These are phyloP conservation scores for Rhodotorula sphaerocarpa DNA, from an alignment of 768 basidiomycete species.

Conservation along the genomic window DNA sequence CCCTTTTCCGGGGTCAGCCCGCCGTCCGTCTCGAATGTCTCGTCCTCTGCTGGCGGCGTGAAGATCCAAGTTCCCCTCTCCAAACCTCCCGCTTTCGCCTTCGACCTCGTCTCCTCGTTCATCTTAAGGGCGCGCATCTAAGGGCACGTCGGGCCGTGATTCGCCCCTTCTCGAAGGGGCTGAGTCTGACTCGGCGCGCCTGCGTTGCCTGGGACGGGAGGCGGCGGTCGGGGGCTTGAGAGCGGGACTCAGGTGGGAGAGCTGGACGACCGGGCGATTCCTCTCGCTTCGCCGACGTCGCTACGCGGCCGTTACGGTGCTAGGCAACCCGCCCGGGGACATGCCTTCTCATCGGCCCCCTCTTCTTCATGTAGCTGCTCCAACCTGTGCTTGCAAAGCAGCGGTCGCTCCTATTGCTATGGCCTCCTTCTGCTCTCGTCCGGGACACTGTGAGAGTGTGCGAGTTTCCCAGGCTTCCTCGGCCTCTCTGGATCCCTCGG, in stretches of 20 bases:
- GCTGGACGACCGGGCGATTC: not conserved
- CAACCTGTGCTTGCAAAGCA: no score
- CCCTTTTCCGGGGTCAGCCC: not conserved
- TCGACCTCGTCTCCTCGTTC: not conserved
- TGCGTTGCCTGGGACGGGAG: not conserved
- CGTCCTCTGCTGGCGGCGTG: conserved; percentile 26
- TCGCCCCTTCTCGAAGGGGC: not conserved
- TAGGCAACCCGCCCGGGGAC: no score
- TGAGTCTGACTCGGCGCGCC: not conserved
- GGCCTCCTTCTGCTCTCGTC: no score
- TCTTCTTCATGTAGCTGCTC: no score
- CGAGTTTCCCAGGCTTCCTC: no score
- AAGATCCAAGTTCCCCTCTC: conserved; percentile 15
- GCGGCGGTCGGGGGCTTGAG: not conserved
- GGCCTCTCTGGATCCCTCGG: no score
- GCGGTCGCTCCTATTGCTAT: no score
- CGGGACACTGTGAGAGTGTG: no score
- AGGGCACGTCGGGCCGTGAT: not conserved
- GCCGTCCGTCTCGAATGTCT: conserved; percentile 20
- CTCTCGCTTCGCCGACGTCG: no score
- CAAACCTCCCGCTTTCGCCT: conserved; percentile 11
- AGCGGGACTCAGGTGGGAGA: conserved; percentile 2
- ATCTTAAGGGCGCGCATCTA: not conserved
- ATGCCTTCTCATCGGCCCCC: no score
- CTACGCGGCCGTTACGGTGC: no score